Conservation (phyloP, 176 grass and related monocot species). For the Sorghum bicolor region DNA sequence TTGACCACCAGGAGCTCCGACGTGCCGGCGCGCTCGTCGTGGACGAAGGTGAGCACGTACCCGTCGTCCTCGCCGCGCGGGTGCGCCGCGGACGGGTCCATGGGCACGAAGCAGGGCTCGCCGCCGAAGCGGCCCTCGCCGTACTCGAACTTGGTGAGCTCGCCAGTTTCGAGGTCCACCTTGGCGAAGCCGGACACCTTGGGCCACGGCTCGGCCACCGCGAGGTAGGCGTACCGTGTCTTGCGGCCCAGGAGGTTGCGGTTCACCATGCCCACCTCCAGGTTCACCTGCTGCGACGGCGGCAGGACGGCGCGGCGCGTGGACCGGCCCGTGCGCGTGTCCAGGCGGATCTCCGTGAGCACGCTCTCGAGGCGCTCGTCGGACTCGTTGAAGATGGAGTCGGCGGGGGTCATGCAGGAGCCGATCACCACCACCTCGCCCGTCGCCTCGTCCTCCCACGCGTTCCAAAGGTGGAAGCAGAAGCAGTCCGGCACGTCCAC, state of each 20-base stretch:
- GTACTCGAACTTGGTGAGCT: constrained; percentile 66
- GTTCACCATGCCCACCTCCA: constrained; percentile 95
- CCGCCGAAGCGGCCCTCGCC: constrained; percentile 70
- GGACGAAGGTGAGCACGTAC: constrained; percentile 76
- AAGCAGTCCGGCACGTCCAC: constrained; percentile 95
- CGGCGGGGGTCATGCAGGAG: constrained; percentile 92
- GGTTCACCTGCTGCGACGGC: constrained; percentile 57
- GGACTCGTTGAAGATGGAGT: constrained; percentile 95
- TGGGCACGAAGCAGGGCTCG: constrained; percentile 86
- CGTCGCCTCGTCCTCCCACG: constrained; percentile 76
- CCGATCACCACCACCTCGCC: constrained; percentile 85
- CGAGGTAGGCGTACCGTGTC: constrained; percentile 79
- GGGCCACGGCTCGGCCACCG: constrained; percentile 92
- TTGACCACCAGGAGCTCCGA: constrained; percentile 81
- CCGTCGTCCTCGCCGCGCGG: constrained; percentile 79
- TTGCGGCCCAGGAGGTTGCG: constrained; percentile 64
- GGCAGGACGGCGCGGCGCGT: constrained; percentile 58
- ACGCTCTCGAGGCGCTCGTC: constrained; percentile 71
- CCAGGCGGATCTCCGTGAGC: constrained; percentile 86
- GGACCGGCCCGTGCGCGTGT: constrained; percentile 64
- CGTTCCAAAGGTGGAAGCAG: constrained; percentile 99
- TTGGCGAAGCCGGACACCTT: constrained; percentile 95
- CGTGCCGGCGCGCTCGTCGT: constrained; percentile 58
- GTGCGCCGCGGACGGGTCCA: neutral
- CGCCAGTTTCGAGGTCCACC: constrained; percentile 72